Conservation (phyloP, 306 rosid genomes). For the Crotalaria pallida region DNA sequence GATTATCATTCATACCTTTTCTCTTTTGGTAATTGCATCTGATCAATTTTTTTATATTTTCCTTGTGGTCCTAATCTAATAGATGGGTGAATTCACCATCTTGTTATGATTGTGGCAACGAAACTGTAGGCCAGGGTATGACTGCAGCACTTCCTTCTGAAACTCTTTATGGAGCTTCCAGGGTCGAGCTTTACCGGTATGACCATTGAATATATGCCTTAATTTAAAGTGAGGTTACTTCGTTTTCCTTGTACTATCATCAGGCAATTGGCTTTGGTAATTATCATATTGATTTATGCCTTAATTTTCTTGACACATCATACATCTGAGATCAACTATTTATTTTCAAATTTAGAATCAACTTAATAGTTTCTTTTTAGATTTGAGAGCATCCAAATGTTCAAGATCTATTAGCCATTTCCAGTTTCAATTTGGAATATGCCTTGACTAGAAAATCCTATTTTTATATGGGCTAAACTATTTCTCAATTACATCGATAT, state of each 20-base stretch:
- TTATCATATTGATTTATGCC: constrained; percentile 8
- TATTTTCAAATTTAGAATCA: not conserved
- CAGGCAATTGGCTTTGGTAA: not conserved
- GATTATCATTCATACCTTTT: not conserved
- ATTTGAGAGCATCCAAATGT: not conserved
- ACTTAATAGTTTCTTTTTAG: not conserved
- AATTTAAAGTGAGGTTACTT: not conserved
- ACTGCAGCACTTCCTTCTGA: constrained; percentile 62
- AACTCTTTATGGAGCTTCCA: constrained; percentile 51
- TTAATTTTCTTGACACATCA: constrained; percentile 9
- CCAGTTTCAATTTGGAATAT: not conserved
- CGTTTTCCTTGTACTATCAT: not conserved
- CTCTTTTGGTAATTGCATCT: not conserved
- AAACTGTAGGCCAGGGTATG: constrained; percentile 46
- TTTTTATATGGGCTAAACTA: not conserved
- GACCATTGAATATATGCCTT: constrained; percentile 13
- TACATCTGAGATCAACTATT: not conserved
- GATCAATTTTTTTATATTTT: not conserved
- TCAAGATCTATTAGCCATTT: not conserved
- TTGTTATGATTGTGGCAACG: constrained; percentile 65
- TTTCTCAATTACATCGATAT: not conserved
- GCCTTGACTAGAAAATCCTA: not conserved
- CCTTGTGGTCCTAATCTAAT: constrained; percentile 15
- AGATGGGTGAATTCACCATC: constrained; percentile 87
- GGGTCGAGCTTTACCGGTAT: constrained; percentile 73